Conservation (phyloP, 345 rosid species). For the Salix caprea region DNA sequence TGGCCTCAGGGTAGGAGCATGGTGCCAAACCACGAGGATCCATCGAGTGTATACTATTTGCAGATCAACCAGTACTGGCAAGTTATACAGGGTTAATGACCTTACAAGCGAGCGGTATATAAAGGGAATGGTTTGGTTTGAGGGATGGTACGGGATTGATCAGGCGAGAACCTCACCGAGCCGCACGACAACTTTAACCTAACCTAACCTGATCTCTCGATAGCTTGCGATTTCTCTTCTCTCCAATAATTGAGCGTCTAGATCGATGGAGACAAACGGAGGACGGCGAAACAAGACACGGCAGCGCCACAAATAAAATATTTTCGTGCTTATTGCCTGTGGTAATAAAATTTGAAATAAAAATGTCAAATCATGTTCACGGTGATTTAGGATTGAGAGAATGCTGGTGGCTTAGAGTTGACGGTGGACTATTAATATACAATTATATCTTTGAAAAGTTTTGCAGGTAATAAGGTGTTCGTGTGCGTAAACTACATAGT, state of each 20-base stretch:
- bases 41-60: neutral
- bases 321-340: too few relatives aligned
- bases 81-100: too few relatives aligned
- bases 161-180: neutral
- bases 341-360: too few relatives aligned
- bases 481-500: too few relatives aligned
- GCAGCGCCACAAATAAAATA: neutral
- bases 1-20: neutral
- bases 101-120: neutral
- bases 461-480: too few relatives aligned
- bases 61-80: neutral
- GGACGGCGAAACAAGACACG: neutral
- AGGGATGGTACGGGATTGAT: neutral
- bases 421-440: too few relatives aligned
- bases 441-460: too few relatives aligned
- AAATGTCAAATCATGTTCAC: too few relatives aligned
- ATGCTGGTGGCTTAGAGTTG: too few relatives aligned
- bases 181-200: neutral
- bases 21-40: neutral
- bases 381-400: too few relatives aligned
- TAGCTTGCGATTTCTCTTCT: neutral
- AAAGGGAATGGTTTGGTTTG: neutral
- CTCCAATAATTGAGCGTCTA: neutral
- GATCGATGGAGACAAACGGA: neutral
- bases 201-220: neutral